Evolutionary conservation across 495 filamentous ascomycete genomes (phyloP).

Genomic region (Penicillium malachiteum): DNA sequence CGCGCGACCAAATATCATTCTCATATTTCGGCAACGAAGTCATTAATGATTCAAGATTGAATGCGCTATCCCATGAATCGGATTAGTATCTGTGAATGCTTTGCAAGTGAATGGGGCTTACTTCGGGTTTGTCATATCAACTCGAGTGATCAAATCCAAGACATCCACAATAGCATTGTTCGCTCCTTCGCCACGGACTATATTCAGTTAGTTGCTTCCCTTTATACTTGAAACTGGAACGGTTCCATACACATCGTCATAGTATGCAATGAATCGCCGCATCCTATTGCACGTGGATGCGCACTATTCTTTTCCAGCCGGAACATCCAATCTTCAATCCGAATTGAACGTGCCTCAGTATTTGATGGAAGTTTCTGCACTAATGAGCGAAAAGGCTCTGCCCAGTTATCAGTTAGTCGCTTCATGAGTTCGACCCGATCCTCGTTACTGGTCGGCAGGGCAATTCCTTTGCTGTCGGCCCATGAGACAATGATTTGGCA

Average conservation of each 20-base stretch:
- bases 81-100: neutral
- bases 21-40: slow-evolving; percentile 49
- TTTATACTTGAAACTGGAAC: too few species aligned
- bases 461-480: slow-evolving; percentile 42
- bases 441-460: slow-evolving; percentile 37
- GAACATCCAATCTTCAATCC: slow-evolving; percentile 57
- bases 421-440: slow-evolving; percentile 54
- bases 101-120: neutral
- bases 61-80: slow-evolving; percentile 7
- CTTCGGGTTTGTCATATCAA: slow-evolving; percentile 17
- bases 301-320: slow-evolving; percentile 20
- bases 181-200: slow-evolving; percentile 56
- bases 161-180: slow-evolving; percentile 60
- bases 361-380: slow-evolving; percentile 46
- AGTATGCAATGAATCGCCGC: slow-evolving; percentile 55
- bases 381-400: slow-evolving; percentile 52
- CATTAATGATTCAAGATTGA: slow-evolving; percentile 11
- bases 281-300: slow-evolving; percentile 44
- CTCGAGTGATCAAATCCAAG: slow-evolving; percentile 32
- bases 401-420: slow-evolving; percentile 50
- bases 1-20: slow-evolving; percentile 47
- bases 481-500: slow-evolving; percentile 56
- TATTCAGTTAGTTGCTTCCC: neutral
- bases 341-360: slow-evolving; percentile 49
- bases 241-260: slow-evolving; percentile 56